Base-by-base conservation (phyloP, 352 stramenopile species). In the Phytophthora fragariae region DNA sequence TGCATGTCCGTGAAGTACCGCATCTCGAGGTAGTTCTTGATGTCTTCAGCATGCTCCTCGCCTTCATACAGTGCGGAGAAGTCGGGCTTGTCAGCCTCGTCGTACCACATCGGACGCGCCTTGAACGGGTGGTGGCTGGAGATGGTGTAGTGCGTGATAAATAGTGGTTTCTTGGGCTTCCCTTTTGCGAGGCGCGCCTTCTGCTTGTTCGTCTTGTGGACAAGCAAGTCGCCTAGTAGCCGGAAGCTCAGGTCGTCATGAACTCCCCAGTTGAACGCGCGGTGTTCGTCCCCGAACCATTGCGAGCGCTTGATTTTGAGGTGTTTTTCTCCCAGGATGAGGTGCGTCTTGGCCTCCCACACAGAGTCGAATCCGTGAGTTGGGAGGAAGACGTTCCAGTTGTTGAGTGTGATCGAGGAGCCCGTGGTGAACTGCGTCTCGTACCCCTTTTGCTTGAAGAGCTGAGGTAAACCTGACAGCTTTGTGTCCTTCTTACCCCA, bases 121-220 rank as follows among this genome's bases (percentile, higher is more conserved):
- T 49, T 60, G 37, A 62, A 79, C 77, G 61, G 76, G 44, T 12
- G 62, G 67, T 90, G 83, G 52, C 79, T 88, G 17, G 78, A 87
- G 65, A 90, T 90, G 60, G 78, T 86, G 65, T 88, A 90, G 60
- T 86, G 77, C 21, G 79, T 90, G 47, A 87, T 64, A 67, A 87
- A 90, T 46, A 81, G 71, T 33, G 83, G 80, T 17, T 75, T 68
- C 68, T 84, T 86, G 0, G 65, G 33, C 14, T 81, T 29, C 0
- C 68, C 67, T 2, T 47, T 64, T 0, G 55, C 55, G 11, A 78
- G 47, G 2, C 73, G 70, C 35, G 72, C 41, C 0, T 54, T 62
- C 49, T 89, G 82, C 15, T 74, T 65, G 44, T 65, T 70, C 1
- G 69, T 77, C 55, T 83, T 81, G 65, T 86, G 82, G 7, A 75